A percentile compares a stretch with the other conserved stretches of the same genome.
Conservation (phyloP, 306 rosid genomes). For the Quercus mongolica region DNA sequence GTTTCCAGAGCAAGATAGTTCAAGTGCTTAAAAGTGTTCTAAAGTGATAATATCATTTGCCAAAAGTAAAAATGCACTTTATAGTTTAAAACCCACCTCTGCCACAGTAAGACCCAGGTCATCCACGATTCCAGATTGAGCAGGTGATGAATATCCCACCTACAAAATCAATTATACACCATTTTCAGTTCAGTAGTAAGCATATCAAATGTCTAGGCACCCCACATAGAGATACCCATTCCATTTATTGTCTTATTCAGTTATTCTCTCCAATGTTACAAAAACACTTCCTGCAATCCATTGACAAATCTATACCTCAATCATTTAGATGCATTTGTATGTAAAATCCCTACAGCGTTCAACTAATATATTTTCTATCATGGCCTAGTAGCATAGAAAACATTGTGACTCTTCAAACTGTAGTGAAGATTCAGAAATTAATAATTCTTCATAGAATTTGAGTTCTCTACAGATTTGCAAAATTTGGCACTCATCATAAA, state of each 20-base stretch:
- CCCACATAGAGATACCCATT: neutral
- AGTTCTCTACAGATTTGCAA: no score
- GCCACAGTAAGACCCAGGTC: slow-evolving; percentile 61
- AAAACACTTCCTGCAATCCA: neutral
- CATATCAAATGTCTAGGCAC: neutral
- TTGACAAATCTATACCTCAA: neutral
- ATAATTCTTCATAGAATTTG: no score
- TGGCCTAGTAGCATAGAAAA: no score
- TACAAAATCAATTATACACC: slow-evolving; percentile 30
- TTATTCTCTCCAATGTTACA: neutral
- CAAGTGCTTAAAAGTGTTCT: neutral
- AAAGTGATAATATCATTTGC: neutral
- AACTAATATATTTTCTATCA: no score
- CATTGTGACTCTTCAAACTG: no score
- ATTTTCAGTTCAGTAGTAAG: neutral
- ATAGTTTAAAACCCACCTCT: slow-evolving; percentile 37
- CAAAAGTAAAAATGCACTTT: neutral
- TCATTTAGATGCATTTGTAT: neutral
- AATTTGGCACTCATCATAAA: no score
- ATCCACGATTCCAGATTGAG: slow-evolving; percentile 60
- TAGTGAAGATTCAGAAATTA: no score
- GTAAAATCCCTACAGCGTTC: no score
- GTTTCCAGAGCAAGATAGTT: neutral
- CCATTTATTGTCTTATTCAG: neutral
- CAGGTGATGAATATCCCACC: slow-evolving; percentile 90